phyloP scores from a whole-genome alignment of 148 eudicot species.

The Suaeda aralocaspica region DNA sequence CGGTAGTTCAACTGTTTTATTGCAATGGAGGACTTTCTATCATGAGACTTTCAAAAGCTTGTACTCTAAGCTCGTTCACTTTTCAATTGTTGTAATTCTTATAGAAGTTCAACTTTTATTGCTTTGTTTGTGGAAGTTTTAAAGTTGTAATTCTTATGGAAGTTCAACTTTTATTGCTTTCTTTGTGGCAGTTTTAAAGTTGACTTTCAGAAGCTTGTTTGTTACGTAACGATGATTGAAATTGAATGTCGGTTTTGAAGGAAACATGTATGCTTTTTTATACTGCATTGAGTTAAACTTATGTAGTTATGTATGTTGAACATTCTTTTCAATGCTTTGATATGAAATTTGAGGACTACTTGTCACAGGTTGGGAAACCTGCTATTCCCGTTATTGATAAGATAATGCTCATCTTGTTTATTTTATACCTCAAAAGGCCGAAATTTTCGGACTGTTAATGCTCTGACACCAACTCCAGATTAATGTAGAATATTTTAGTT shows the following conservation, averaged over 20 bases:
- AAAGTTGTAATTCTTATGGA: too few species aligned
- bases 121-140: too few species aligned
- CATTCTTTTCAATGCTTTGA: neutral
- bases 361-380: constrained; percentile 14
- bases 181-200: too few species aligned
- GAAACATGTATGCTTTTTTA: constrained; percentile 21
- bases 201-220: neutral
- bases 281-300: constrained; percentile 13
- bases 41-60: constrained; percentile 7
- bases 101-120: too few species aligned
- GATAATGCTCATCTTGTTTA: constrained; percentile 16
- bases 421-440: constrained; percentile 25
- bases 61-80: constrained; percentile 2
- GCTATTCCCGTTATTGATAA: constrained; percentile 22
- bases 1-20: neutral
- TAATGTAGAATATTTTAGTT: constrained; percentile 15
- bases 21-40: neutral
- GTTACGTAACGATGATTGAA: neutral
- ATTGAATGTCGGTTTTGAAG: constrained; percentile 8
- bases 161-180: too few species aligned
- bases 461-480: constrained; percentile 20
- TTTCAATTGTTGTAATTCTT: constrained; percentile 10
- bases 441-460: constrained; percentile 20
- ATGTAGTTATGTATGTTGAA: too few species aligned
- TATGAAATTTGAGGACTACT: constrained; percentile 13